Evolutionary conservation across 139 green algal species (phyloP), one percentile per base, ranked within the genome.

Genomic region (Pseudopediastrum boryanum): DNA sequence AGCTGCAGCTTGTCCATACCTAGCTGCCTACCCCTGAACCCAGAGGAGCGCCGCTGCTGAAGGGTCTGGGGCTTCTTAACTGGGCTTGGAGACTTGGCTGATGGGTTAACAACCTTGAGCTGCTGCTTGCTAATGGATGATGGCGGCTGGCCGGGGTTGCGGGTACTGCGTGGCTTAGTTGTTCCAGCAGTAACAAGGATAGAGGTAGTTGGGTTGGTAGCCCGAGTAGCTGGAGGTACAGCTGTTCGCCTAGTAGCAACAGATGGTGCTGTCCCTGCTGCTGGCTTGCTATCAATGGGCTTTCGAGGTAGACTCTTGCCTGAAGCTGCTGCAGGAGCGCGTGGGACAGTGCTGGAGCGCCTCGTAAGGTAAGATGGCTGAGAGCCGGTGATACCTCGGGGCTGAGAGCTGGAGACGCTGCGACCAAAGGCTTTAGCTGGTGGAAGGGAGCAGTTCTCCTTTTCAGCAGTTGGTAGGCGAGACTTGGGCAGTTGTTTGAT

Each of bases 1-100:
- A 36, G 68, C 12, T 82, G 76, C n/a, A 82, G 65, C 36, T 76
- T 75, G 48, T 82, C 76, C 76, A 82, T 82, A 16, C 64, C 64
- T 23, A 72, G 74, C 43, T 77, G 48, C 1, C 50, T 48, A 50
- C 42, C 61, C 44, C 33, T 39, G 38, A 48, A 42, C 7, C 74
- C 74, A 33, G 61, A 71, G 23, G 68, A 44, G 3, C 59, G 43
- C 2, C 46, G 67, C 70, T 4, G 29, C 69, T 66, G 70, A 21
- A n/a, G 50, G 23, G 19, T 35, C 50, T 48, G 50, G 8, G 23
- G 36, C 13, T 12, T 50, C 50, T 63, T 29, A n/a, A 36, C 29
- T 31, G 29, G 68, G 29, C 31, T 29, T 63, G 23, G 68, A 13
- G 31, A 27, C 19, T 13, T 25, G 46, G 21, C 19, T 46, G 8